Percentiles rank a stretch among this genome's conserved stretches.
phyloP scores from a whole-genome alignment of 768 basidiomycete species.

The Lactarius vividus region DNA sequence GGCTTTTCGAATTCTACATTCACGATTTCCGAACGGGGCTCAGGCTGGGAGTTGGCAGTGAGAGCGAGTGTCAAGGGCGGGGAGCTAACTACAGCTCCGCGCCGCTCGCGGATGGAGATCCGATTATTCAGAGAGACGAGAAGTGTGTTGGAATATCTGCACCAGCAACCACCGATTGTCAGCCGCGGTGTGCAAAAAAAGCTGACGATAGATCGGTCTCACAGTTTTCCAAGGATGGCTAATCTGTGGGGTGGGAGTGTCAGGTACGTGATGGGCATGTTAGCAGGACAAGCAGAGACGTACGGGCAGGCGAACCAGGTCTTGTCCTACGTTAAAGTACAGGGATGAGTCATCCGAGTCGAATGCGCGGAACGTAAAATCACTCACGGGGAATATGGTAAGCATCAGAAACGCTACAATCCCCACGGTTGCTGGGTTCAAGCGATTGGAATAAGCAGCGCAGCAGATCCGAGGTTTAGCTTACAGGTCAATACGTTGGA shows the following conservation, averaged over 20 bases:
- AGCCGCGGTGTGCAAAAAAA: background rate
- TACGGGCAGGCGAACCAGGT: background rate
- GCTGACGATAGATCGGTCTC: background rate
- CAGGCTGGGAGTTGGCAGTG: background rate
- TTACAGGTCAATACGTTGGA: conserved; percentile 23
- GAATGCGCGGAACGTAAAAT: background rate
- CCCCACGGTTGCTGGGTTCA: background rate
- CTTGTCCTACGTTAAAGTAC: background rate
- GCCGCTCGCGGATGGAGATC: conserved; percentile 8
- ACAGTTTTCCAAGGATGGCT: conserved; percentile 14
- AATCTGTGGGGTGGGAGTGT: background rate
- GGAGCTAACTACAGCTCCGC: background rate
- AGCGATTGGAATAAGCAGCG: background rate
- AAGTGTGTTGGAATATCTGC: conserved; percentile 14
- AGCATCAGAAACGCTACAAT: background rate
- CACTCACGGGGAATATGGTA: conserved; percentile 7
- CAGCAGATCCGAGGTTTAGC: background rate
- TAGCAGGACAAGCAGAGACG: background rate
- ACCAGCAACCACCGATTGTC: too few relatives aligned
- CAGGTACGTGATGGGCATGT: background rate
- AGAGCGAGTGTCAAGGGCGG: background rate
- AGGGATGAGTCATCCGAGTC: background rate
- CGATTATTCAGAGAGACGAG: conserved; percentile 19
- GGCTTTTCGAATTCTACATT: background rate
- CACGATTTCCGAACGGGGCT: background rate